A percentile compares a stretch with the other conserved stretches of the same genome.
Evolutionary conservation across 371 early-diverging fungal species (phyloP).

Genomic region (Mucor indicus): DNA sequence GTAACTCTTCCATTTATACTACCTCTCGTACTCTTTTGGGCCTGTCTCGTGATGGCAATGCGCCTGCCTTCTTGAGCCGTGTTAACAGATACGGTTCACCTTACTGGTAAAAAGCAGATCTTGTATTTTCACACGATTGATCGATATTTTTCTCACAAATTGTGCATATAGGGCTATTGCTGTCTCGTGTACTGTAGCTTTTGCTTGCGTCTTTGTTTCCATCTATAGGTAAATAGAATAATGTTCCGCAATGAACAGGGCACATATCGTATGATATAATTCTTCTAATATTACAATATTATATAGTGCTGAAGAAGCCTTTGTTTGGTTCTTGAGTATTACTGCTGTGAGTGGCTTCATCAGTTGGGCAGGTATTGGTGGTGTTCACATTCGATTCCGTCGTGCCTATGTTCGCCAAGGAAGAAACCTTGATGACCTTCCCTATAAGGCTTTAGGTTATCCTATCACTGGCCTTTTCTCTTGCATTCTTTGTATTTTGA

Average conservation of each 20-base stretch:
- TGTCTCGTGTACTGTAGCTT: conserved; percentile 55
- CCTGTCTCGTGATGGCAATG: conserved; percentile 64
- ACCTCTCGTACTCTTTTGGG: conserved; percentile 64
- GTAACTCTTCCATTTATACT: conserved; percentile 70
- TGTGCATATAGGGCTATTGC: too few species aligned
- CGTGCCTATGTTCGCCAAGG: conserved; percentile 76
- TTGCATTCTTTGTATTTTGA: conserved; percentile 40
- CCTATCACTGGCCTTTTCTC: conserved; percentile 68
- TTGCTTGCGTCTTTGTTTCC: conserved; percentile 50
- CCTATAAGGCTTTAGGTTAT: conserved; percentile 68
- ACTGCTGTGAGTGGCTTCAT: conserved; percentile 74
- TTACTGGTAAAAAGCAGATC: too few species aligned
- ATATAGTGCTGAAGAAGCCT: conserved; percentile 53
- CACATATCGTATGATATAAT: too few species aligned
- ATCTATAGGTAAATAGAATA: too few species aligned
- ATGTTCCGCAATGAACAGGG: too few species aligned
- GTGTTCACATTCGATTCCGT: conserved; percentile 83
- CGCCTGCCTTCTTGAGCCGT: conserved; percentile 49
- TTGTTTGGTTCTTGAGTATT: conserved; percentile 70
- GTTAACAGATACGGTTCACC: conserved; percentile 61
- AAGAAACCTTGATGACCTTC: conserved; percentile 59
- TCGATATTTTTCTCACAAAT: too few species aligned
- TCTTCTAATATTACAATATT: too few species aligned
- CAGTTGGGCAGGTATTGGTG: conserved; percentile 76
- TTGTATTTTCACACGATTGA: too few species aligned